These are phyloP conservation scores for Begonia peltatifolia DNA, from an alignment of 306 rosid genomes.

Conservation along the genomic window DNA sequence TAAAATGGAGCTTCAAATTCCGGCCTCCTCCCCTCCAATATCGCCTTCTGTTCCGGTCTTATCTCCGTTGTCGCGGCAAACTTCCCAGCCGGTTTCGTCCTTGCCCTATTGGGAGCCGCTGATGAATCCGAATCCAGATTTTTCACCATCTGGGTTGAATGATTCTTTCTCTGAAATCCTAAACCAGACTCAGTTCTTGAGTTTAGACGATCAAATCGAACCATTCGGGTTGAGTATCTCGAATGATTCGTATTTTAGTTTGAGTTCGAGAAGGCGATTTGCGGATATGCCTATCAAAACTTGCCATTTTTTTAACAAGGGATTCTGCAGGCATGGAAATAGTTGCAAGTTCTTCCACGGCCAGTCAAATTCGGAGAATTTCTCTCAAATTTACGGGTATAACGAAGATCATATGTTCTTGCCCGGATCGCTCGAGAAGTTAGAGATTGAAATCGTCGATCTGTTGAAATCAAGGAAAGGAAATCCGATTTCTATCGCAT, in stretches of 20 bases:
- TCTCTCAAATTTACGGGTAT: constrained; percentile 22
- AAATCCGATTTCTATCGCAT: constrained; percentile 66
- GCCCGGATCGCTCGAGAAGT: constrained; percentile 40
- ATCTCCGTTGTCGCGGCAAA: constrained; percentile 8
- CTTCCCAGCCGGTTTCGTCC: constrained; percentile 16
- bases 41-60: constrained; percentile 22
- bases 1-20: constrained; percentile 29
- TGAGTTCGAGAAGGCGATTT: constrained; percentile 12
- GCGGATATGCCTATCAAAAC: constrained; percentile 38
- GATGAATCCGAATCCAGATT: constrained; percentile 16
- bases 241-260: not conserved
- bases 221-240: constrained; percentile 15
- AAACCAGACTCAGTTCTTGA: constrained; percentile 16
- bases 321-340: constrained; percentile 73
- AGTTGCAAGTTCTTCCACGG: constrained; percentile 55
- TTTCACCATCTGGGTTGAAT: constrained; percentile 13
- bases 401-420: constrained; percentile 42
- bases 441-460: constrained; percentile 60
- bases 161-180: constrained; percentile 34
- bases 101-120: constrained; percentile 29
- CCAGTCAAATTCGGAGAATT: constrained; percentile 25
- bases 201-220: constrained; percentile 37
- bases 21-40: constrained; percentile 16
- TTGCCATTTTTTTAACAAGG: constrained; percentile 66
- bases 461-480: constrained; percentile 55